Percentiles rank a stretch among this genome's conserved stretches.
phyloP scores from a whole-genome alignment of 2,329 filamentous ascomycete genomes.

The Hypoxylon sp. region DNA sequence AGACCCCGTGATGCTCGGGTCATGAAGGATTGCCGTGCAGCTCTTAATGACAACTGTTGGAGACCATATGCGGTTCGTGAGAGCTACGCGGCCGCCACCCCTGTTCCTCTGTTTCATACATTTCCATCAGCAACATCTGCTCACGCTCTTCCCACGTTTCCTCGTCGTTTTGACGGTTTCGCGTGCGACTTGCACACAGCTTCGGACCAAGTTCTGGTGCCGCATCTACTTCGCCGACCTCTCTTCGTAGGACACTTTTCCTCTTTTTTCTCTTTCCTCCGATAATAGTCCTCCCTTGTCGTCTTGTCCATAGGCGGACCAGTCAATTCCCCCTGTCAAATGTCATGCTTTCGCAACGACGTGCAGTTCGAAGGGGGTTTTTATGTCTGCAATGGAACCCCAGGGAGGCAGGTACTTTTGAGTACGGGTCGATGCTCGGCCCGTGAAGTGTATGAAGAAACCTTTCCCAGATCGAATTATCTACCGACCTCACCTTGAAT shows the following conservation, averaged over 20 bases:
- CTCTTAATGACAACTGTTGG: constrained; percentile 11
- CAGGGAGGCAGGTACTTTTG: constrained; percentile 21
- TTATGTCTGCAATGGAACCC: constrained; percentile 37
- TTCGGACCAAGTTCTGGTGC: constrained; percentile 40
- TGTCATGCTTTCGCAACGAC: constrained; percentile 41
- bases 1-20: constrained; percentile 28
- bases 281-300: constrained; percentile 43
- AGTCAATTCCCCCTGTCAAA: constrained; percentile 37
- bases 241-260: constrained; percentile 19
- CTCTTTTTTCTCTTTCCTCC: constrained; percentile 33
- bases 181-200: constrained; percentile 26
- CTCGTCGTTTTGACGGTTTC: constrained; percentile 23
- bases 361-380: constrained; percentile 38
- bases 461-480: constrained; percentile 1
- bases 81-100: not conserved
- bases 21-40: constrained; percentile 21
- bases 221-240: constrained; percentile 35
- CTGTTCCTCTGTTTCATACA: constrained; percentile 27
- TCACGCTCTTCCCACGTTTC: constrained; percentile 25
- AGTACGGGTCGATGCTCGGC: constrained; percentile 27
- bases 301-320: constrained; percentile 31
- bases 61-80: constrained; percentile 9
- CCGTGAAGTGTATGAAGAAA: constrained; percentile 23
- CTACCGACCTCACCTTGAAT: constrained; percentile 10
- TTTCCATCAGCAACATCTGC: constrained; percentile 19